These are phyloP conservation scores for Saccharum spontaneum DNA, from an alignment of 176 grass and related monocot genomes.

Conservation along the genomic window DNA sequence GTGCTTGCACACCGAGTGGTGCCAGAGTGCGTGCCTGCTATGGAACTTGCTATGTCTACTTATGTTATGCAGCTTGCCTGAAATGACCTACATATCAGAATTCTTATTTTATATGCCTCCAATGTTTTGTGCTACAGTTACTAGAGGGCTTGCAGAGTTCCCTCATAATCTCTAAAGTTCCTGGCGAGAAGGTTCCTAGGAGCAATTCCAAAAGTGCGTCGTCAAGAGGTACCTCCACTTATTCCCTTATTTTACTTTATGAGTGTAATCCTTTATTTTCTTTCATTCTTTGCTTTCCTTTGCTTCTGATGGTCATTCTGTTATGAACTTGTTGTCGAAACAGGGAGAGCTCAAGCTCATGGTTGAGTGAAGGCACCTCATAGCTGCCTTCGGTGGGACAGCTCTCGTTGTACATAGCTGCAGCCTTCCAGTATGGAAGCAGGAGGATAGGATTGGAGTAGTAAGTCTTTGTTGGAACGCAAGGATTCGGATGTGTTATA, in stretches of 20 bases:
- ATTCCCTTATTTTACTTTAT: not conserved
- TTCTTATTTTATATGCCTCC: not conserved
- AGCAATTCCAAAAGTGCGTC: conserved; percentile 47
- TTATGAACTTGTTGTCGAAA: conserved; percentile 15
- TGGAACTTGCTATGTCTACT: not conserved
- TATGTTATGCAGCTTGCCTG: not conserved
- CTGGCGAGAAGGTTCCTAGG: conserved; percentile 69
- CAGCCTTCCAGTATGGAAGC: conserved; percentile 55
- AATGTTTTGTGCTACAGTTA: conserved; percentile 50
- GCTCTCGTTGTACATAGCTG: conserved; percentile 65
- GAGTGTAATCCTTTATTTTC: not conserved
- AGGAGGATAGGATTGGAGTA: conserved; percentile 54
- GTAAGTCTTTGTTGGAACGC: conserved; percentile 39
- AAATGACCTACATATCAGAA: not conserved
- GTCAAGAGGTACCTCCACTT: conserved; percentile 58
- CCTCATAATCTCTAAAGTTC: conserved; percentile 75
- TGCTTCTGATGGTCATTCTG: conserved; percentile 8
- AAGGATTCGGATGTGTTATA: conserved; percentile 70
- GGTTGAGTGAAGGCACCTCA: conserved; percentile 43
- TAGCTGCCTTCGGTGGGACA: conserved; percentile 23
- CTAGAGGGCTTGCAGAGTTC: conserved; percentile 96
- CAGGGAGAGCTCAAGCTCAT: conserved; percentile 53
- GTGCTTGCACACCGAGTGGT: not conserved
- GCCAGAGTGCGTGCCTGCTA: not conserved
- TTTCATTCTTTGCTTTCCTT: not conserved